Evolutionary conservation across 2,329 filamentous ascomycete genomes (phyloP), one percentile per base, ranked within the genome.

Genomic region (Penicillium nordicum): DNA sequence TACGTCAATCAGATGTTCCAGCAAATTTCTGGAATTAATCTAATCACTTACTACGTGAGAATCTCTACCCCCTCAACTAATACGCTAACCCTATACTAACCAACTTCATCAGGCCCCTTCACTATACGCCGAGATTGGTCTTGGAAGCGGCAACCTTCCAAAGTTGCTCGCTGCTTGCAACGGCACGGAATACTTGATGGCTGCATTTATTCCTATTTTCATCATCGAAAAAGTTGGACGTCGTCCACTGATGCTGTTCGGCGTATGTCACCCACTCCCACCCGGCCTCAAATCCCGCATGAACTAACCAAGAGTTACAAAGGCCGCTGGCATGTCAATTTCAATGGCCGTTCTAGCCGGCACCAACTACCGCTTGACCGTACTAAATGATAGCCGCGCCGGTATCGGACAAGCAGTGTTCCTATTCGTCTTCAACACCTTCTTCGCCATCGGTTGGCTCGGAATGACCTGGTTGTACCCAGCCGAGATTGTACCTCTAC

Each of bases 231-330:
- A 72, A 56, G 68, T 77, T 38, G 78, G 78, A 14, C 74, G 88
- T 30, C 80, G 88, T n/a, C 83, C 84, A 68, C 80, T 90, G 57
- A 89, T 90, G 85, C 73, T 90, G 14, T 83, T 88, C 62, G 87
- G 87, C 47, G 83, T 63, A 62, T 42, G 61, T 46, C 0, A 29
- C 4, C 16, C 12, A 9, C 18, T 7, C 8, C 12, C 2, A 12
- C 3, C 9, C 32, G 3, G 14, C 1, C 5, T 7, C 10, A 2
- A 2, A 29, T 11, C 9, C 2, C 21, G 1, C n/a, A 16, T 14
- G 18, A 16, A 4, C 54, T 59, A 40, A 59, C 16, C 18, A 51
- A 21, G 1, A 14, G 2, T 10, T 10, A 10, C 5, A 14, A 21
- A 23, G 59, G 59, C 83, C 0, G 71, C 81, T 34, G 83, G 84